Evolutionary conservation across 1,284 basidiomycete species (phyloP), one percentile per base, ranked within the genome.

Genomic region (Apiotrichum siamense): DNA sequence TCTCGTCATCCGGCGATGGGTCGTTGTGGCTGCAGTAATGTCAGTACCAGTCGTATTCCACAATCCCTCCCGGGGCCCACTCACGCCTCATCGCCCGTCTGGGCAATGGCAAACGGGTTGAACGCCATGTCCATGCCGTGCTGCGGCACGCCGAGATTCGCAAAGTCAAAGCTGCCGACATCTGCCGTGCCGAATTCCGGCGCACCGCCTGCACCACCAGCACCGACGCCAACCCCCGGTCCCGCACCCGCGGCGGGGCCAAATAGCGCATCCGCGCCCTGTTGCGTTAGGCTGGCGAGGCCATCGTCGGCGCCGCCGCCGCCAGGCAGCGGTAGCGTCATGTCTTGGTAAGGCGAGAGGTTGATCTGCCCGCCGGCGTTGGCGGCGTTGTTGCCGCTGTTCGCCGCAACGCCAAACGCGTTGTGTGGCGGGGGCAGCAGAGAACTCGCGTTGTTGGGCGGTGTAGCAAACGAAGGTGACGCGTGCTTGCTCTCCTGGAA

Each of bases 21-120:
- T 57, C 52, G 33, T 46, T 50, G 20, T 47, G 39, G 35, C 50
- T 50, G 38, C 46, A 50, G 33, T n/a, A 18, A 17, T 17, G 41
- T 57, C 32, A 57, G 50, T n/a, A n/a, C n/a, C n/a, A n/a, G n/a
- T n/a, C n/a, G n/a, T n/a, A n/a, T n/a, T 33, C 21, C n/a, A 44
- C 12, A n/a, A n/a, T 24, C 23, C 27, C 18, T 17, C 15, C 35
- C 4, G n/a, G n/a, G 1, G 3, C 17, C 1, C 0, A 63, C 69
- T 65, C 55, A 71, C 66, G 62, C 67, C 46, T 69, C 71, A 20
- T 51, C 53, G 38, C 50, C 54, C 25, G 69, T 69, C 49, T 75
- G 73, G 18, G 66, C 61, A 36, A 75, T 57, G 10, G 72, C 71
- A 50, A 75, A 75, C 10, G 73, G 73, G 54, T 75, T 75, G 61